Conservation (phyloP, 1,139 yeast genomes). For the Magnusiomyces magnusii region DNA sequence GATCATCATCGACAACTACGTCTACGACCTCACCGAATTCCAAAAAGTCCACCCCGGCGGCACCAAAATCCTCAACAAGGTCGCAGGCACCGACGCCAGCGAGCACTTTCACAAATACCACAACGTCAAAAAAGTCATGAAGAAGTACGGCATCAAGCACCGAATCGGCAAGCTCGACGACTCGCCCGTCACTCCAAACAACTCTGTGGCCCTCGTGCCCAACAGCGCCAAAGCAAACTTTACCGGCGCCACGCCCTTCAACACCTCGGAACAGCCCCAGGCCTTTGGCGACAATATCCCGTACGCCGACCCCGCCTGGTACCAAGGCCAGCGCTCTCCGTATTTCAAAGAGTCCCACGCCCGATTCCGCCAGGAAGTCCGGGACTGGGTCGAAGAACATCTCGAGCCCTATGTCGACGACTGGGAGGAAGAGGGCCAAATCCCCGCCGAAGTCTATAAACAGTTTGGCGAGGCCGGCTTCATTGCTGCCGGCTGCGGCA, state of each 20-base stretch:
- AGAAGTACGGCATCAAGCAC: slow-evolving; percentile 34
- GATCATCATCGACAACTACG: slow-evolving; percentile 81
- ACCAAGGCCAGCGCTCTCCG: slow-evolving; percentile 38
- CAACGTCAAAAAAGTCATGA: slow-evolving; percentile 36
- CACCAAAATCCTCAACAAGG: slow-evolving; percentile 56
- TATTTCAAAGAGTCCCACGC: slow-evolving; percentile 37
- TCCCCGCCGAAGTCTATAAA: slow-evolving; percentile 31
- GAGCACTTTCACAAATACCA: slow-evolving; percentile 54
- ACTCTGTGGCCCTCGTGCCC: slow-evolving; percentile 19
- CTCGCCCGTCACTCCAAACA: slow-evolving; percentile 11
- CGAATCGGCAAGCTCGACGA: slow-evolving; percentile 32
- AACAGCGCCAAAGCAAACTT: slow-evolving; percentile 14
- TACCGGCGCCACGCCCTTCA: slow-evolving; percentile 12
- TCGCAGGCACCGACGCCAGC: slow-evolving; percentile 90
- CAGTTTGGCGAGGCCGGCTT: slow-evolving; percentile 32
- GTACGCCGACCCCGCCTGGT: slow-evolving; percentile 40
- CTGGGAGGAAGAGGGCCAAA: slow-evolving; percentile 37
- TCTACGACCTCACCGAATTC: slow-evolving; percentile 76
- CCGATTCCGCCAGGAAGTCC: slow-evolving; percentile 34
- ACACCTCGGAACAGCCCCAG: slow-evolving; percentile 17
- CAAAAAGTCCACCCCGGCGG: slow-evolving; percentile 96
- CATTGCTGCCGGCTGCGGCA: slow-evolving; percentile 32
- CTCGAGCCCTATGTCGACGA: slow-evolving; percentile 37
- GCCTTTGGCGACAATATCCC: slow-evolving; percentile 38
- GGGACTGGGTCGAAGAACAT: slow-evolving; percentile 37